These are phyloP conservation scores for Cercospora sp. DNA, from an alignment of 2,329 filamentous ascomycete genomes.

Conservation along the genomic window DNA sequence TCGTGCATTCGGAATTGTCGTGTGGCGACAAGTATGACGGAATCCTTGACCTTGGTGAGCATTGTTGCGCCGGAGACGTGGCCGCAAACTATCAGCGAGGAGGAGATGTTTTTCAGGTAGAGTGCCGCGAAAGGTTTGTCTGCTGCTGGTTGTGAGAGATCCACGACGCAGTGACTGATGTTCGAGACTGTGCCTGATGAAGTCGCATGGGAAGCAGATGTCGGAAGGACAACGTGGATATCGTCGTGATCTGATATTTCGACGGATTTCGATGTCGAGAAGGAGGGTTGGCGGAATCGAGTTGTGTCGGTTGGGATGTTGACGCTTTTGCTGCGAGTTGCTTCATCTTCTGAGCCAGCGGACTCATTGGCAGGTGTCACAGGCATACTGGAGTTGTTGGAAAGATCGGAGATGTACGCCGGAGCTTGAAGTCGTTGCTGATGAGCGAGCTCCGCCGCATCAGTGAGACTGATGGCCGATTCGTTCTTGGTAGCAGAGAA, in stretches of 20 bases:
- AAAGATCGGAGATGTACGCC: conserved; percentile 43
- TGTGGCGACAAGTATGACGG: conserved; percentile 74
- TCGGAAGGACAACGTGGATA: conserved; percentile 75
- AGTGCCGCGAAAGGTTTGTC: conserved; percentile 64
- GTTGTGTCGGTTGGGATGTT: conserved; percentile 45
- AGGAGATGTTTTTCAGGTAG: conserved; percentile 66
- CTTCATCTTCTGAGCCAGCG: conserved; percentile 18
- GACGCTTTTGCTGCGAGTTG: conserved; percentile 45
- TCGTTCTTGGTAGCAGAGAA: conserved; percentile 40
- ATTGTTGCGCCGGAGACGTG: conserved; percentile 78
- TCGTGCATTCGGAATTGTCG: conserved; percentile 94
- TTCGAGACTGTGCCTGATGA: conserved; percentile 72
- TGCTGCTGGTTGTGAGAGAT: conserved; percentile 67
- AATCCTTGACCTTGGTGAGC: conserved; percentile 71
- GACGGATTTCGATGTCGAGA: conserved; percentile 57
- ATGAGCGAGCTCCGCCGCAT: conserved; percentile 57
- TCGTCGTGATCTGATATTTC: conserved; percentile 63
- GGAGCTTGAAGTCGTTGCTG: conserved; percentile 47
- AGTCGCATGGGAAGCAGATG: conserved; percentile 68
- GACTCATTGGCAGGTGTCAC: conserved; percentile 38
- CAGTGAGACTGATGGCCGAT: conserved; percentile 54
- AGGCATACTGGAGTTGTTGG: conserved; percentile 45
- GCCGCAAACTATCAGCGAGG: conserved; percentile 74
- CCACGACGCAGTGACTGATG: conserved; percentile 70
- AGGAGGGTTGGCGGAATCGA: conserved; percentile 53